These are phyloP conservation scores for Fusarium pseudonygamai DNA, from an alignment of 2,329 filamentous ascomycete genomes.

Conservation along the genomic window DNA sequence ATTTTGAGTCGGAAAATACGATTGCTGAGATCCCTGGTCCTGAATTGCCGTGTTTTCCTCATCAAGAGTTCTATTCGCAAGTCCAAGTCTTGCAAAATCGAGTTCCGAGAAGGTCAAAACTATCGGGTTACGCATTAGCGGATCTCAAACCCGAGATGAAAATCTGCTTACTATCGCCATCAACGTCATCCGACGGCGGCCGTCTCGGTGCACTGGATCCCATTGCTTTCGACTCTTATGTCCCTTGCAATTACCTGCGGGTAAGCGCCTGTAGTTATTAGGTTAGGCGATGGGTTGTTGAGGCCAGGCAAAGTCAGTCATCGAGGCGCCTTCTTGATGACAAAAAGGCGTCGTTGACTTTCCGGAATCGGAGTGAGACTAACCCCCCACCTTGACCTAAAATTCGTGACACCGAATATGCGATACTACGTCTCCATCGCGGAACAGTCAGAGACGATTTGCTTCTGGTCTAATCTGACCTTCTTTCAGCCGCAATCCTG, in stretches of 20 bases:
- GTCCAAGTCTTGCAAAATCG: constrained; percentile 27
- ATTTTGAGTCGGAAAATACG: background rate
- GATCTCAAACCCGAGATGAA: background rate
- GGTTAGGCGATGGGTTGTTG: background rate
- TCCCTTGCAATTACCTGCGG: too few species aligned
- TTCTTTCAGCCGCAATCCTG: background rate
- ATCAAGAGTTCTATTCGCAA: background rate
- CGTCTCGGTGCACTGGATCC: background rate
- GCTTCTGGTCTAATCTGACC: background rate
- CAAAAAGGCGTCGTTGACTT: constrained; percentile 6
- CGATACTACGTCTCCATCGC: background rate
- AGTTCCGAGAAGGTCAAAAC: constrained; percentile 31
- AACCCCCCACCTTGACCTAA: constrained; percentile 9
- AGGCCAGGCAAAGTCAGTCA: background rate
- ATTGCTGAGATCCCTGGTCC: background rate
- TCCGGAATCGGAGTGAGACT: constrained; percentile 24
- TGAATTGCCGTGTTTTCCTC: background rate
- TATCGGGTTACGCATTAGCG: constrained; percentile 7
- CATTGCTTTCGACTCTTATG: background rate
- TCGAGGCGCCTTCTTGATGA: constrained; percentile 1
- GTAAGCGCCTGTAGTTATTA: background rate
- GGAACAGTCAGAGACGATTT: background rate
- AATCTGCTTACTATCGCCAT: constrained; percentile 20
- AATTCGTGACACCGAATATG: background rate
- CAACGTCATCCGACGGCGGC: constrained; percentile 10